Conservation (phyloP, 2,329 filamentous ascomycete species). For the Taxawa tesnikishii region DNA sequence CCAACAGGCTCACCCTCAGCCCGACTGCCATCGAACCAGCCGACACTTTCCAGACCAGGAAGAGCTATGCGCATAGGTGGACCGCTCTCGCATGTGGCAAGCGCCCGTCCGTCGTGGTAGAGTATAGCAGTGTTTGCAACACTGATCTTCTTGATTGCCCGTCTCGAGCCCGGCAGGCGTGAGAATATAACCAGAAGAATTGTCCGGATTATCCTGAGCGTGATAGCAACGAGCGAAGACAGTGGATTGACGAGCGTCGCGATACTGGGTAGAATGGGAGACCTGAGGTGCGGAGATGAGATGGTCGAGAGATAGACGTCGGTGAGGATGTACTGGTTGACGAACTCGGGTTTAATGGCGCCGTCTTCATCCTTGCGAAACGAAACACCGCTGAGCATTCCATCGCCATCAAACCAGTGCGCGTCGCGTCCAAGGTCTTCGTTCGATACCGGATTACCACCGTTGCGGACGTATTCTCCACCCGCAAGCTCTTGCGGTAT, state of each 20-base stretch:
- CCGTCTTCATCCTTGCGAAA: conserved; percentile 37
- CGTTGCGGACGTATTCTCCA: conserved; percentile 61
- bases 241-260: conserved; percentile 50
- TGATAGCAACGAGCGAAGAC: conserved; percentile 39
- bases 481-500: conserved; percentile 55
- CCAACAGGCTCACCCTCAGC: conserved; percentile 39
- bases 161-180: conserved; percentile 42
- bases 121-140: conserved; percentile 57
- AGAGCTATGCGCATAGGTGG: conserved; percentile 54
- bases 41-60: conserved; percentile 53
- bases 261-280: conserved; percentile 55
- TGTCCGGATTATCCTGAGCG: conserved; percentile 42
- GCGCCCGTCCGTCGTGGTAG: conserved; percentile 55
- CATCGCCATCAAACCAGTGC: conserved; percentile 67
- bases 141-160: conserved; percentile 53
- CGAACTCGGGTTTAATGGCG: conserved; percentile 47
- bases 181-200: conserved; percentile 46
- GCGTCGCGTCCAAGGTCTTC: conserved; percentile 48
- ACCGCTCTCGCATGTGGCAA: conserved; percentile 61
- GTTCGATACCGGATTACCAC: conserved; percentile 54
- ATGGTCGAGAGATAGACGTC: conserved; percentile 49
- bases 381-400: conserved; percentile 57
- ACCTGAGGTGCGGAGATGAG: conserved; percentile 32
- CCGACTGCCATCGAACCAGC: conserved; percentile 53
- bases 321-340: conserved; percentile 57